These are phyloP conservation scores for Chrysanthemum makinoi DNA, from an alignment of 129 eudicot species.

Conservation along the genomic window DNA sequence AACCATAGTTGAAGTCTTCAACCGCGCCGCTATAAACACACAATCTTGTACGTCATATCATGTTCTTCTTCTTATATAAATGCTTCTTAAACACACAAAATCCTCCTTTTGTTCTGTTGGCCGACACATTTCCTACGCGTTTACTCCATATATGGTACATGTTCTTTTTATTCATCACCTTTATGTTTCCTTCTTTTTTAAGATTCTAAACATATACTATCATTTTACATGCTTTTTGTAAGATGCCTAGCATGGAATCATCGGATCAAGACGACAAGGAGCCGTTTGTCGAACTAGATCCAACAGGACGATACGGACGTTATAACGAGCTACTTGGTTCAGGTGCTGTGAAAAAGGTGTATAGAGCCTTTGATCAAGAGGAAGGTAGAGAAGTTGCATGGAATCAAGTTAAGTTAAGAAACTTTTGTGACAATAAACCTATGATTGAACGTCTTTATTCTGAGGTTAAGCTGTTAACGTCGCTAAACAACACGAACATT, in stretches of 20 bases:
- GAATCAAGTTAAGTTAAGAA: slow-evolving; percentile 62
- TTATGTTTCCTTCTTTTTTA: not conserved
- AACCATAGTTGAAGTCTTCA: not conserved
- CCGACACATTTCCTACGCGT: slow-evolving; percentile 22
- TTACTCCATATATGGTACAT: slow-evolving; percentile 17
- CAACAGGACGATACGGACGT: slow-evolving; percentile 65
- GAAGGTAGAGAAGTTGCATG: slow-evolving; percentile 88
- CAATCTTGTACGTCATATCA: too few relatives aligned
- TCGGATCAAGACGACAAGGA: slow-evolving; percentile 38
- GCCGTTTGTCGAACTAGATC: slow-evolving; percentile 57
- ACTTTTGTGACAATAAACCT: slow-evolving; percentile 37
- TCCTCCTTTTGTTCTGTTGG: not conserved
- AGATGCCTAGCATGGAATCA: slow-evolving; percentile 43
- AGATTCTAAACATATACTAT: too few relatives aligned
- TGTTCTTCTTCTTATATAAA: not conserved
- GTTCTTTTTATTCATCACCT: not conserved
- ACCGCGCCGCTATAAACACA: slow-evolving; percentile 9
- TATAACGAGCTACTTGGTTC: slow-evolving; percentile 61
- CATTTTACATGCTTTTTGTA: not conserved
- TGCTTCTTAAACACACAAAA: slow-evolving; percentile 3
- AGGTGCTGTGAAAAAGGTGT: slow-evolving; percentile 71
- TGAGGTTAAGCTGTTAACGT: slow-evolving; percentile 49
- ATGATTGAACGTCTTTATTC: slow-evolving; percentile 57
- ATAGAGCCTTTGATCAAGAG: slow-evolving; percentile 76
- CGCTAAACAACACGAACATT: slow-evolving; percentile 47